Conservation (phyloP, 257 asterid species). For the Agastache rugosa region DNA sequence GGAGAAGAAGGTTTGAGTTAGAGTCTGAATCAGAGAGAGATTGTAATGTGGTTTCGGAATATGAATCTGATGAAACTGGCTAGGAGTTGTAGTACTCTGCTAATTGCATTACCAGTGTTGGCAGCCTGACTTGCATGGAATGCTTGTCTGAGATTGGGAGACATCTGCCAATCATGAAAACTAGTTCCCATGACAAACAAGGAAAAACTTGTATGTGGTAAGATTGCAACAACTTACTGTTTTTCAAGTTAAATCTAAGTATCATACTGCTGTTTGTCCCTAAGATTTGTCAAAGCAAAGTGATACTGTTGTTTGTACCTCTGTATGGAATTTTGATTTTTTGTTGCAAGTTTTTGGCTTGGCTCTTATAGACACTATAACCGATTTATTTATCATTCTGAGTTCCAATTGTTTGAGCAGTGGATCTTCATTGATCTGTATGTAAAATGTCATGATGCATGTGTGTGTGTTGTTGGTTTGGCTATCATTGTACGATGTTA, state of each 20-base stretch:
- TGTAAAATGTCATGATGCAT: background rate
- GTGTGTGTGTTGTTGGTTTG: background rate
- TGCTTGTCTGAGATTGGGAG: background rate
- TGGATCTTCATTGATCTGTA: background rate
- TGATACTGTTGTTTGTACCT: background rate
- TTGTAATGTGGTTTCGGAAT: constrained; percentile 51
- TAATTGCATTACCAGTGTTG: background rate
- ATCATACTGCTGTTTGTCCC: background rate
- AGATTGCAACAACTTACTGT: background rate
- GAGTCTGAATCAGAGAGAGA: constrained; percentile 61
- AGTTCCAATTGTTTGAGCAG: background rate
- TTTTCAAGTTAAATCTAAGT: too few species aligned
- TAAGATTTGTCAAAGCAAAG: constrained; percentile 19
- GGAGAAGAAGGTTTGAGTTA: constrained; percentile 36
- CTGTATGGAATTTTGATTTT: background rate
- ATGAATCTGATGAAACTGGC: constrained; percentile 58
- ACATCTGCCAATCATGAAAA: background rate
- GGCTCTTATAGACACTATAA: too few species aligned
- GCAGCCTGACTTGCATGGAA: background rate
- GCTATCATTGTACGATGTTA: background rate
- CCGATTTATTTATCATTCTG: background rate
- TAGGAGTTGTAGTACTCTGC: constrained; percentile 30
- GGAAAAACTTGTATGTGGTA: constrained; percentile 8
- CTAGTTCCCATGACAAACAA: too few species aligned
- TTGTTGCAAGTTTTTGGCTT: background rate